Conservation (phyloP, 495 filamentous ascomycete genomes). For the Hapsidospora chrysogenum region DNA sequence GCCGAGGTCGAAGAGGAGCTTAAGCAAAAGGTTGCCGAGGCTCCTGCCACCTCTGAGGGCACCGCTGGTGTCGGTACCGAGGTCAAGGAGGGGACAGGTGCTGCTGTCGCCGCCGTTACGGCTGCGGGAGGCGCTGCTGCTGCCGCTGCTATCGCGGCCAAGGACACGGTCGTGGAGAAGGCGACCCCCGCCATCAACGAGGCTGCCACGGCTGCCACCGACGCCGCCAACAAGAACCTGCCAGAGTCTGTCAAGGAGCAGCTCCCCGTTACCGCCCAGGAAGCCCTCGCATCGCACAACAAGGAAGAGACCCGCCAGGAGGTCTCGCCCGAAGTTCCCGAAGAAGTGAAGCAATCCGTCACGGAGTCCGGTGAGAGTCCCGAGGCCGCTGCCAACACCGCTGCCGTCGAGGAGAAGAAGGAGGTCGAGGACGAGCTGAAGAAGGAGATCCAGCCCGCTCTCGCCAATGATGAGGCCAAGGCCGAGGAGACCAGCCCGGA, state of each 20-base stretch:
- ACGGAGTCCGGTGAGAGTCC: conserved; percentile 42
- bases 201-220: conserved; percentile 7
- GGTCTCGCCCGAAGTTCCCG: conserved; percentile 41
- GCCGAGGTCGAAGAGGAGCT: conserved; percentile 44
- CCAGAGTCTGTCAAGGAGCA: conserved; percentile 18
- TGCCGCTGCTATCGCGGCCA: conserved; percentile 12
- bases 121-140: conserved; percentile 10
- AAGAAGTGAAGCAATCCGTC: conserved; percentile 57
- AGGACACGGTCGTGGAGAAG: conserved; percentile 14
- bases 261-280: conserved; percentile 15
- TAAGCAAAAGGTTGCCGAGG: conserved; percentile 36
- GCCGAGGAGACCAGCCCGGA: conserved; percentile 11
- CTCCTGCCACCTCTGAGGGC: conserved; percentile 39
- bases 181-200: conserved; percentile 9
- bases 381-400: conserved; percentile 52
- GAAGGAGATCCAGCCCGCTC: conserved; percentile 19
- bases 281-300: conserved; percentile 4
- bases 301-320: conserved; percentile 16
- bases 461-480: conserved; percentile 21
- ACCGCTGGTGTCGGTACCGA: conserved; percentile 26
- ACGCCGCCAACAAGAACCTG: conserved; percentile 12
- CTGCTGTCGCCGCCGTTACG: conserved; percentile 18
- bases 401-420: conserved; percentile 62
- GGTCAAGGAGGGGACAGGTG: conserved; percentile 23
- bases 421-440: conserved; percentile 54